A percentile compares a stretch with the other conserved stretches of the same genome.
phyloP scores from a whole-genome alignment of 352 stramenopile genomes.

The Phytophthora rubi region DNA sequence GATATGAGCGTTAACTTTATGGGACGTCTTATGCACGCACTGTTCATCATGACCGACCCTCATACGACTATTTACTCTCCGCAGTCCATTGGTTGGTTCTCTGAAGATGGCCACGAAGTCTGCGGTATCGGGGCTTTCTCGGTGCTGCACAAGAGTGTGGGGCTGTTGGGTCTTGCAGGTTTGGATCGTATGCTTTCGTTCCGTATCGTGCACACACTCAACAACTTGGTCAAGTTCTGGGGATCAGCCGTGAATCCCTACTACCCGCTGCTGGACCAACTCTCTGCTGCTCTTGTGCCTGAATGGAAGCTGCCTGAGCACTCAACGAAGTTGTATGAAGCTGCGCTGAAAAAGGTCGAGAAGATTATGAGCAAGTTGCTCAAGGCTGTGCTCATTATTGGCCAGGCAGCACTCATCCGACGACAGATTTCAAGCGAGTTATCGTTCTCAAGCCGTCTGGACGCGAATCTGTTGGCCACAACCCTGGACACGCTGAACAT shows the following conservation, averaged over 20 bases:
- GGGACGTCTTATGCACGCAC: constrained; percentile 90
- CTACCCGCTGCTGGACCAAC: constrained; percentile 88
- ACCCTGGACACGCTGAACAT: constrained; percentile 92
- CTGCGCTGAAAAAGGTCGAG: constrained; percentile 93
- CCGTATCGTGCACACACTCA: constrained; percentile 92
- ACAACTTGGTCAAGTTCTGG: constrained; percentile 95
- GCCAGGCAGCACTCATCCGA: constrained; percentile 93
- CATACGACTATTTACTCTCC: constrained; percentile 93
- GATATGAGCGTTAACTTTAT: constrained; percentile 94
- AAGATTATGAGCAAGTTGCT: constrained; percentile 95
- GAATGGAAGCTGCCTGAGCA: constrained; percentile 92
- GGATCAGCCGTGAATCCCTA: constrained; percentile 89
- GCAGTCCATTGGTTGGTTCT: constrained; percentile 94
- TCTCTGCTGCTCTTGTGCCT: constrained; percentile 83
- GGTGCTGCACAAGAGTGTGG: constrained; percentile 91
- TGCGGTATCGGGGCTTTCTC: constrained; percentile 91
- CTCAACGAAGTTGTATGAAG: constrained; percentile 86
- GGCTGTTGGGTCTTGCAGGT: constrained; percentile 90
- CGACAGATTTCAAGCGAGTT: constrained; percentile 93
- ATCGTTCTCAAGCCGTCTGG: constrained; percentile 88
- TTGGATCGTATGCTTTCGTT: constrained; percentile 94
- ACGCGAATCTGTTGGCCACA: constrained; percentile 92
- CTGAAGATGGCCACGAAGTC: constrained; percentile 81
- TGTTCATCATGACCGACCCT: constrained; percentile 94
- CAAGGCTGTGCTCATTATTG: constrained; percentile 93